phyloP scores from a whole-genome alignment of 257 asterid genomes.

The Anisodus tanguticus region DNA sequence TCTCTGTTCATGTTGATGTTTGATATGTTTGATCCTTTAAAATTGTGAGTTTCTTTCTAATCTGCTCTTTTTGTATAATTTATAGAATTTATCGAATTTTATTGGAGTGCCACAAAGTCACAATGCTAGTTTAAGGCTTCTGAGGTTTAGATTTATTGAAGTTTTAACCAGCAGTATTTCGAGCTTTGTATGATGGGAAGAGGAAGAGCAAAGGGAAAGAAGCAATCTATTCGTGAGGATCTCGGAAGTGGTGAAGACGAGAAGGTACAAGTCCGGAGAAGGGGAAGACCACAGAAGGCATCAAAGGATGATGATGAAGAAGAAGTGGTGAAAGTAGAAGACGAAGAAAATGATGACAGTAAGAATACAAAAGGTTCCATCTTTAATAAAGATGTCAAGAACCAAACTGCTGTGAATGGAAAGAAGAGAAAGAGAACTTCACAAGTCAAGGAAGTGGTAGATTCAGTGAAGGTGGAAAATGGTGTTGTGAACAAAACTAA shows the following conservation, averaged over 20 bases:
- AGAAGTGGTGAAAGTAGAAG: constrained; percentile 55
- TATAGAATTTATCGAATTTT: background rate
- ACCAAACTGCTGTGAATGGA: constrained; percentile 50
- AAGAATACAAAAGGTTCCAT: constrained; percentile 47
- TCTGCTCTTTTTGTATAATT: background rate
- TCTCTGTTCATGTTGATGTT: constrained; percentile 11
- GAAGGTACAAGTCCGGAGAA: constrained; percentile 59
- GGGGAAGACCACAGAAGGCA: constrained; percentile 81
- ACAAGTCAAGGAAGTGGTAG: constrained; percentile 54
- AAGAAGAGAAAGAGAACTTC: constrained; percentile 68
- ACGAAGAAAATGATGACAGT: constrained; percentile 45
- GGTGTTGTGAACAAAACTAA: constrained; percentile 45
- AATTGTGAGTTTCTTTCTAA: background rate
- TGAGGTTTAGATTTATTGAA: constrained; percentile 38
- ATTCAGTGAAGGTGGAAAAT: constrained; percentile 58
- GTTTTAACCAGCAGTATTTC: constrained; percentile 20
- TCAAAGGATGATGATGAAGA: constrained; percentile 59
- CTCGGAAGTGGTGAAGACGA: constrained; percentile 75
- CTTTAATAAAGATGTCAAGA: constrained; percentile 49
- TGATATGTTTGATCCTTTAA: background rate
- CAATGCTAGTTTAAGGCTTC: background rate
- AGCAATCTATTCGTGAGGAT: constrained; percentile 55
- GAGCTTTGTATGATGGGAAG: constrained; percentile 61
- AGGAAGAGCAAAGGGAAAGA: constrained; percentile 65
- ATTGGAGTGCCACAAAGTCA: constrained; percentile 4